phyloP scores from a whole-genome alignment of 1,284 basidiomycete species.

The Ceratobasidium papillatum region DNA sequence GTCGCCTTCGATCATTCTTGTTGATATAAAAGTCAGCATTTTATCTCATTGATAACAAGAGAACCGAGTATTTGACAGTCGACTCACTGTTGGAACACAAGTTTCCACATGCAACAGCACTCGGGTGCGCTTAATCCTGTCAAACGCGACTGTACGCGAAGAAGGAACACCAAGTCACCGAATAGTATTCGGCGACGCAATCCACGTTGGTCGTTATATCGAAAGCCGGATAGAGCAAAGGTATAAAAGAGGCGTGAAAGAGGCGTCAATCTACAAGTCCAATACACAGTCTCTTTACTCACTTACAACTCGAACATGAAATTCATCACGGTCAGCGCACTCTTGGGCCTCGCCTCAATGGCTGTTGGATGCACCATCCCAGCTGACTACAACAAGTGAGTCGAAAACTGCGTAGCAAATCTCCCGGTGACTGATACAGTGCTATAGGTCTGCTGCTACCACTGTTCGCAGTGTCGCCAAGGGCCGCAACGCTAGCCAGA shows the following conservation, averaged over 20 bases:
- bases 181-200: neutral
- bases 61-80: neutral
- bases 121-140: slow-evolving; percentile 1
- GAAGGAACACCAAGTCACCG: neutral
- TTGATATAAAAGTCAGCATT: neutral
- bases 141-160: neutral
- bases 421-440: neutral
- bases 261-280: too few species aligned
- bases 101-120: slow-evolving; percentile 16
- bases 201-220: neutral
- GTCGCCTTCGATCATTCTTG: neutral
- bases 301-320: slow-evolving; percentile 10
- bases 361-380: slow-evolving; percentile 22
- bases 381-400: slow-evolving; percentile 9
- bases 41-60: neutral
- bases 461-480: slow-evolving; percentile 26
- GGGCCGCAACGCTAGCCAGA: slow-evolving; percentile 23
- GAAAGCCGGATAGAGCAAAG: too few species aligned
- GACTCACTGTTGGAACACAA: neutral
- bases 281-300: neutral
- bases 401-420: neutral
- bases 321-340: slow-evolving; percentile 12
- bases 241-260: neutral
- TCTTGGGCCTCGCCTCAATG: slow-evolving; percentile 1
- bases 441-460: neutral